Evolutionary conservation across 306 rosid genomes (phyloP), one percentile per base, ranked within the genome.

Genomic region (Vigna unguiculata): DNA sequence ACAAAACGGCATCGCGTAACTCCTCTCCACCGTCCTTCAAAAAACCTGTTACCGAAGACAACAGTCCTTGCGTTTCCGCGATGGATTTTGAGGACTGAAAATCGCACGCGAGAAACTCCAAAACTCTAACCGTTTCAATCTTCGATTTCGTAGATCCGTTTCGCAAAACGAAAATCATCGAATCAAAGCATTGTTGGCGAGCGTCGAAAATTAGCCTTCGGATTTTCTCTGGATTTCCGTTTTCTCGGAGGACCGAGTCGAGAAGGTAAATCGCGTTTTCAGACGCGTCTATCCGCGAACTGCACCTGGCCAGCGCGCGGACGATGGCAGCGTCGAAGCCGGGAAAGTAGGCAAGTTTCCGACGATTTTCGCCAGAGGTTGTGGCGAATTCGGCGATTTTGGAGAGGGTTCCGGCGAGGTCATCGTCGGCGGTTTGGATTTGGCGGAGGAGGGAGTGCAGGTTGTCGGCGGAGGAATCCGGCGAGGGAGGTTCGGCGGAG

Each of bases 21-120:
- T 24, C 61, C 14, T 38, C 57, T 1, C 16, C 24, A 4, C 34
- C 13, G 9, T 32, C 57, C 19, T 72, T 77, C 70, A 86, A 52
- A 22, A 80, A 76, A 32, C 71, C 11, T 70, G 36, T 6, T 20
- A 86, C 76, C 28, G 38, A 38, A 16, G 75, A 17, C 69, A 88
- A 52, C 19, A 84, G 12, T 4, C 80, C 84, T 9, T 53, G 69
- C 25, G 81, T 74, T 69, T 88, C 92, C 0, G 83, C 49, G 24
- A 86, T 77, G 22, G 72, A 38, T 3, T 84, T 85, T 38, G 86
- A 86, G 24, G 86, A 77, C 16, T 75, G 81, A 28, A 71, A 79
- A 71, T 86, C 85, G 70, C 15, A 1, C 6, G 88, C 84, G 19
- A 88, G 80, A 24, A 77, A 71, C 69, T 70, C 74, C 84, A 88